Evolutionary conservation across 2,329 filamentous ascomycete species (phyloP), one percentile per base, ranked within the genome.

Genomic region (Cryphonectria radicalis): DNA sequence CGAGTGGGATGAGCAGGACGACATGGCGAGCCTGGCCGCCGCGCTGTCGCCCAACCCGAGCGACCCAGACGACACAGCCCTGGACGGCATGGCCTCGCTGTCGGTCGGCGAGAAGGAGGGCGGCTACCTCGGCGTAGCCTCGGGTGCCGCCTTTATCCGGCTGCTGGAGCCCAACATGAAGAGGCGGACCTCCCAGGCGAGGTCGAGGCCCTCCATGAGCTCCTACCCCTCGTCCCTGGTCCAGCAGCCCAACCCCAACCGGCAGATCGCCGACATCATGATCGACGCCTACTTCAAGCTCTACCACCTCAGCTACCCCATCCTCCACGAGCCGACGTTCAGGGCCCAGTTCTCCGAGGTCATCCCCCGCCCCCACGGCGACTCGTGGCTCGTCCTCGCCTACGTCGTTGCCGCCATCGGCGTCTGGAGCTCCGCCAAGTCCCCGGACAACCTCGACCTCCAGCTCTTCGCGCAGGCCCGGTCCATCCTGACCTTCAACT

Each of bases 401-500:
- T 73, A 73, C 53, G 72, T 73, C 28, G 70, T 73, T 22, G 72
- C 72, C 13, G 72, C 72, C 22, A 72, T 73, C 28, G 72, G 72
- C 4, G 72, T 73, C 11, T 73, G 70, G 70, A 72, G 70, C 63
- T 72, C 70, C 17, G 72, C 72, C 13, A 73, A 70, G 50, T 67
- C 67, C 1, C 65, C 64, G 4, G 70, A 73, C 42, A 73, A 82
- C 3, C 78, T 87, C 10, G 87, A 89, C 74, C 76, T 87, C 22
- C 83, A 85, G 8, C 77, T 89, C 0, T 81, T 88, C 46, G 84
- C 86, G 3, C 86, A 88, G 72, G 82, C 72, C 60, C 70, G 72
- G 28, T 73, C 72, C 42, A 73, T 73, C 42, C 42, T 73, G 66
- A 72, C 68, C 19, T 73, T 73, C 57, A 73, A 73, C 53, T 73